Percentiles rank a stretch among this genome's conserved stretches.
phyloP scores from a whole-genome alignment of 1,139 yeast species.

The Casaregolazyma suthepensis region DNA sequence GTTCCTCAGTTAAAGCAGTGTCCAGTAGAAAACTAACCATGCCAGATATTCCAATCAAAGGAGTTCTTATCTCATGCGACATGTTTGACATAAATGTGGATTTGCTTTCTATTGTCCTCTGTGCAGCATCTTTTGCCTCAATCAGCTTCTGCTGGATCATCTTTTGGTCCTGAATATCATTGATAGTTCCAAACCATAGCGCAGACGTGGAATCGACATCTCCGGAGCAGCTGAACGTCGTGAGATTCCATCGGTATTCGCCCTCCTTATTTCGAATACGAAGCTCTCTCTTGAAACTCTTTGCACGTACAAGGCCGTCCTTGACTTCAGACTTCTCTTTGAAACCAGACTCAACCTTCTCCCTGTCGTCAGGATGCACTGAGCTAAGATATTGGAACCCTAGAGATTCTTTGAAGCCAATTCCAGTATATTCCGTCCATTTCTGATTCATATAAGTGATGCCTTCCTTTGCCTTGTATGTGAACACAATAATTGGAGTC shows the following conservation, averaged over 20 bases:
- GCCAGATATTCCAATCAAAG: conserved; percentile 86
- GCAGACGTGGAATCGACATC: conserved; percentile 15
- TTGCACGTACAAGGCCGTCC: conserved; percentile 10
- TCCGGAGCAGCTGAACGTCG: conserved; percentile 26
- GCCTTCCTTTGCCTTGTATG: conserved; percentile 28
- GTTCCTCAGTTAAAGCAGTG: conserved; percentile 72
- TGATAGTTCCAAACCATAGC: conserved; percentile 33
- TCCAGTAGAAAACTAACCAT: conserved; percentile 91
- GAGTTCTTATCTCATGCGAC: conserved; percentile 88
- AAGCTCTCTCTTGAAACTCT: conserved; percentile 24
- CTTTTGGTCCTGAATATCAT: conserved; percentile 33
- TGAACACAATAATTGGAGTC: conserved; percentile 33
- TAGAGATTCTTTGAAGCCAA: conserved; percentile 25
- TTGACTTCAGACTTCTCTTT: conserved; percentile 11
- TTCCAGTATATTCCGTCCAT: conserved; percentile 33
- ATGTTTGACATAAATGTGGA: conserved; percentile 88
- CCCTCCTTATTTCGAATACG: conserved; percentile 25
- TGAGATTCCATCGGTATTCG: conserved; percentile 31
- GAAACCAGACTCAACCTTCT: conserved; percentile 17
- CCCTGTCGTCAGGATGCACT: conserved; percentile 30
- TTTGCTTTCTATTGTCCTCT: conserved; percentile 85
- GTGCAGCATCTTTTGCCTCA: conserved; percentile 84
- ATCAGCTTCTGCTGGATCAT: conserved; percentile 57
- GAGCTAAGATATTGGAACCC: conserved; percentile 29
- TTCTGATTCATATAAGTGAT: conserved; percentile 32